A percentile compares a stretch with the other conserved stretches of the same genome.
These are phyloP conservation scores for Centella asiatica DNA, from an alignment of 129 eudicot genomes.

Conservation along the genomic window DNA sequence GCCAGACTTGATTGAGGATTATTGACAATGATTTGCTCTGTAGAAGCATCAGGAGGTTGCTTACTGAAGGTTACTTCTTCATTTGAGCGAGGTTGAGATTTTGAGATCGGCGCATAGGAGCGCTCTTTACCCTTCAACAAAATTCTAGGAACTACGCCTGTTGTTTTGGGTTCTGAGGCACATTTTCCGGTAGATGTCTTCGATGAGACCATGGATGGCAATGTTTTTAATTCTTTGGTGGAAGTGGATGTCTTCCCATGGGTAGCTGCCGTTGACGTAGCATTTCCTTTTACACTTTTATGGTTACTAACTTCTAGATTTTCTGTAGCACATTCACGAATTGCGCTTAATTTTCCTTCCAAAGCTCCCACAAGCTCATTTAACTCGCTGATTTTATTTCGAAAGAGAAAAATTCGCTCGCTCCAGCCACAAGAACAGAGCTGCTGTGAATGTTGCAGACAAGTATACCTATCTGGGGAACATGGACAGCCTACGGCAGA, in stretches of 20 bases:
- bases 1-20: neutral
- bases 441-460: slow-evolving; percentile 62
- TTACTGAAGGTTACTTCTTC: neutral
- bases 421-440: slow-evolving; percentile 65
- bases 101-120: neutral
- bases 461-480: slow-evolving; percentile 52
- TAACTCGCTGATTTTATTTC: slow-evolving; percentile 43
- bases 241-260: neutral
- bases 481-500: slow-evolving; percentile 67
- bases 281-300: neutral
- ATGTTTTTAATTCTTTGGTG: neutral
- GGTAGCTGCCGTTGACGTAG: neutral
- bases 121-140: neutral
- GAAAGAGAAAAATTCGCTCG: slow-evolving; percentile 36
- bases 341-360: slow-evolving; percentile 38
- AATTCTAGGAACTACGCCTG: neutral
- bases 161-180: neutral
- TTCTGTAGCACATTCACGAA: slow-evolving; percentile 34
- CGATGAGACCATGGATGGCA: neutral
- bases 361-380: slow-evolving; percentile 44
- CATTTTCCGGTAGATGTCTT: neutral
- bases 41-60: neutral
- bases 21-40: neutral
- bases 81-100: neutral
- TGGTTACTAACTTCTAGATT: slow-evolving; percentile 13